Conservation (phyloP, 2,329 filamentous ascomycete species). For the Beauveria rudraprayagi region DNA sequence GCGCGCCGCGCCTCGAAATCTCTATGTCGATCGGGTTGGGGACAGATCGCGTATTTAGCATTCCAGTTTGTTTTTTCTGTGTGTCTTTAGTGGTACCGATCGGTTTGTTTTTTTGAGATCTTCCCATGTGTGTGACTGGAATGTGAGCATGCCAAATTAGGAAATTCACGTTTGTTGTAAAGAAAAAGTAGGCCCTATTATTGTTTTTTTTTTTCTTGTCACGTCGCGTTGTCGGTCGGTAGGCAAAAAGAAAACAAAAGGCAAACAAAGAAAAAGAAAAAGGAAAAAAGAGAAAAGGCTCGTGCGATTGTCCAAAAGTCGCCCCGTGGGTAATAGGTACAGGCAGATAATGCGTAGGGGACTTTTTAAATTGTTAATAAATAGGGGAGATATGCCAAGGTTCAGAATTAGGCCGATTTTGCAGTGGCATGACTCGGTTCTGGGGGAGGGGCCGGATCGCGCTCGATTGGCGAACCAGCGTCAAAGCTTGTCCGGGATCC, state of each 20-base stretch:
- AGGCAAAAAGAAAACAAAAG: too few species aligned
- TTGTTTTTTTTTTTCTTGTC: neutral
- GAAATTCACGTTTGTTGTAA: neutral
- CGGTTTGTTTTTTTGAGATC: conserved; percentile 4
- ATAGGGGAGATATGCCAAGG: too few species aligned
- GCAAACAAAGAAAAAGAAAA: neutral
- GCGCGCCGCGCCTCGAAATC: neutral
- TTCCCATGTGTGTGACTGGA: neutral
- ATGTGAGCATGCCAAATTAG: neutral
- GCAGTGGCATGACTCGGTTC: neutral
- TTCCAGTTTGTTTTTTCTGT: neutral
- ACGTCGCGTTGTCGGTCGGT: neutral
- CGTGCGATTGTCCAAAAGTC: too few species aligned
- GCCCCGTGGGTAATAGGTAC: too few species aligned
- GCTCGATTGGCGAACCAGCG: neutral
- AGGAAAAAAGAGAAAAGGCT: neutral
- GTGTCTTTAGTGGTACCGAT: neutral
- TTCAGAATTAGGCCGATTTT: too few species aligned
- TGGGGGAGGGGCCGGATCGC: too few species aligned
- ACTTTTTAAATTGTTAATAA: too few species aligned
- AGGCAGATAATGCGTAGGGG: too few species aligned
- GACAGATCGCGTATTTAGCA: neutral
- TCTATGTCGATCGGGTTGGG: neutral
- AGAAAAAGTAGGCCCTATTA: neutral
- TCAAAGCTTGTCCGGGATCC: neutral